phyloP scores from a whole-genome alignment of 1,284 basidiomycete genomes.

The Fomitopsis schrenkii region DNA sequence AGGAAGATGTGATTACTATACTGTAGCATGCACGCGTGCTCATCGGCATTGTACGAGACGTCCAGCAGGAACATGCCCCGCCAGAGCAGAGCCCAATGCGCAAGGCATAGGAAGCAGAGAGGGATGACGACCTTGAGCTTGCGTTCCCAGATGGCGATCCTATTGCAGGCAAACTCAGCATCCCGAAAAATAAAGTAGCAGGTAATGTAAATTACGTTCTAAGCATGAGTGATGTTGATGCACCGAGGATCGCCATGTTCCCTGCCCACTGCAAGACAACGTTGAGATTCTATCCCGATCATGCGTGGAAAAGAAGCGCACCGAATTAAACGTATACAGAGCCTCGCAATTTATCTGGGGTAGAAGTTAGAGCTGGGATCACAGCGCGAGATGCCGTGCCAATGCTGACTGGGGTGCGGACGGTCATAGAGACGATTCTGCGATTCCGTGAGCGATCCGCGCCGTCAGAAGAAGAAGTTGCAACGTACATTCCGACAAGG shows the following conservation, averaged over 20 bases:
- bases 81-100: slow-evolving; percentile 63
- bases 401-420: slow-evolving; percentile 36
- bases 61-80: slow-evolving; percentile 65
- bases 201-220: slow-evolving; percentile 45
- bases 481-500: slow-evolving; percentile 53
- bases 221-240: slow-evolving; percentile 67
- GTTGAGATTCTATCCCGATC: background rate
- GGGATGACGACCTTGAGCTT: slow-evolving; percentile 42
- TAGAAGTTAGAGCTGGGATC: background rate
- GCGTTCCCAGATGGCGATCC: slow-evolving; percentile 69
- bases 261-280: slow-evolving; percentile 46
- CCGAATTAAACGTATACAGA: slow-evolving; percentile 66
- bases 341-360: slow-evolving; percentile 63
- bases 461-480: background rate
- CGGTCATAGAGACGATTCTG: slow-evolving; percentile 56
- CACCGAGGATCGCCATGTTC: slow-evolving; percentile 59
- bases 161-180: slow-evolving; percentile 22
- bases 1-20: slow-evolving; percentile 51
- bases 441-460: background rate
- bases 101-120: slow-evolving; percentile 51
- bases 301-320: slow-evolving; percentile 16
- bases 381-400: background rate
- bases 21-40: slow-evolving; percentile 43
- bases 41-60: slow-evolving; percentile 43
- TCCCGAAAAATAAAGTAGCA: background rate